These are phyloP conservation scores for Botrytis byssoidea DNA, from an alignment of 2,329 filamentous ascomycete genomes.

Conservation along the genomic window DNA sequence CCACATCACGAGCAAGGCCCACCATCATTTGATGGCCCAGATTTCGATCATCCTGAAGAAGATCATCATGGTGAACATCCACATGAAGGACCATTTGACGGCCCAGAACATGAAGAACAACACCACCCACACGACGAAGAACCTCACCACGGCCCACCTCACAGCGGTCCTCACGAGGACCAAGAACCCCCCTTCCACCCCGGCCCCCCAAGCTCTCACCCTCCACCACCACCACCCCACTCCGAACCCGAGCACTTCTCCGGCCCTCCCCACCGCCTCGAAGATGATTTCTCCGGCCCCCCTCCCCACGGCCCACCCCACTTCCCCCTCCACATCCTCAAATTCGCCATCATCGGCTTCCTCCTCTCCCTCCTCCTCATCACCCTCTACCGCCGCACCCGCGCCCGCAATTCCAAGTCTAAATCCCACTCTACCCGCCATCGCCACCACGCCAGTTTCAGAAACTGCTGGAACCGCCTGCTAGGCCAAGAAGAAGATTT, in stretches of 20 bases:
- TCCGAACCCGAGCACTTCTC: background rate
- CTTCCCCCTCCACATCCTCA: conserved; percentile 26
- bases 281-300: background rate
- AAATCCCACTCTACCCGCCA: conserved; percentile 25
- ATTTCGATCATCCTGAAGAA: background rate
- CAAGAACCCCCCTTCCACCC: background rate
- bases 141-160: background rate
- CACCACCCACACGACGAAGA: background rate
- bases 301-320: conserved; percentile 7
- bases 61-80: background rate
- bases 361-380: conserved; percentile 30
- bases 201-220: no score
- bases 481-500: conserved; percentile 24
- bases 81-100: background rate
- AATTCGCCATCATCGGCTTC: conserved; percentile 31
- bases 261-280: background rate
- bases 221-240: background rate
- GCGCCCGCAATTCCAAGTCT: conserved; percentile 24
- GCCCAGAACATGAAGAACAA: background rate
- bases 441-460: conserved; percentile 25
- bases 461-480: conserved; percentile 24
- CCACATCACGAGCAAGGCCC: conserved; percentile 1
- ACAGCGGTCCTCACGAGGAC: background rate
- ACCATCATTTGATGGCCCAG: background rate
- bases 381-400: conserved; percentile 29